Evolutionary conservation across 2,329 filamentous ascomycete species (phyloP).

Genomic region (Paraphoma sp.): DNA sequence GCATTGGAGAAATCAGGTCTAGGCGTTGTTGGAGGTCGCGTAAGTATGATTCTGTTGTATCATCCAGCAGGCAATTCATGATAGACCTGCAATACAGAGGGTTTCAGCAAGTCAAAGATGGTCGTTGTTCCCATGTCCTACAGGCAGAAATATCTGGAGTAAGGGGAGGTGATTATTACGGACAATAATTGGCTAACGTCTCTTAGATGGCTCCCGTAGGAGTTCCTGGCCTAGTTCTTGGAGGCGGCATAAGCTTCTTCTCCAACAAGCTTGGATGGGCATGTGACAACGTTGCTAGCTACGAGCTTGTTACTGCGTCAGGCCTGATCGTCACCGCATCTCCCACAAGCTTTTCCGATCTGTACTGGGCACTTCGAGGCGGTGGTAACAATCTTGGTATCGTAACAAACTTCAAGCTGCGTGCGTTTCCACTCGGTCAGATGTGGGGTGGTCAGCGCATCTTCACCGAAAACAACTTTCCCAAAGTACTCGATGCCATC

Average conservation of each 20-base stretch:
- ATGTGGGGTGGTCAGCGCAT: slow-evolving; percentile 27
- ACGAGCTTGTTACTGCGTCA: slow-evolving; percentile 43
- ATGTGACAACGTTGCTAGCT: slow-evolving; percentile 39
- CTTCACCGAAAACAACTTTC: slow-evolving; percentile 11
- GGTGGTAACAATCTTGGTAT: slow-evolving; percentile 44
- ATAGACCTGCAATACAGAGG: too few relatives aligned
- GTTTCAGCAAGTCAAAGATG: too few relatives aligned
- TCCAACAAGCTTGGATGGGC: slow-evolving; percentile 28
- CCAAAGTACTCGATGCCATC: slow-evolving; percentile 18
- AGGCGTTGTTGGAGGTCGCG: slow-evolving; percentile 41
- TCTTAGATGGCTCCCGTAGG: slow-evolving; percentile 32
- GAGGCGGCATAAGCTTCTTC: slow-evolving; percentile 33
- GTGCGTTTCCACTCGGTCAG: slow-evolving; percentile 21
- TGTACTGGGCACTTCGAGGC: slow-evolving; percentile 47
- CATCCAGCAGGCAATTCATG: too few relatives aligned
- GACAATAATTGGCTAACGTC: neutral
- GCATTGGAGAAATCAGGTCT: slow-evolving; percentile 30
- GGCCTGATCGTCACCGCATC: neutral
- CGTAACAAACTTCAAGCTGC: slow-evolving; percentile 35
- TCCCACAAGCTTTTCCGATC: slow-evolving; percentile 40
- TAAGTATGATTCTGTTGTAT: slow-evolving; percentile 27
- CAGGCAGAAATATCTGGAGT: too few relatives aligned
- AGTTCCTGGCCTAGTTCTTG: slow-evolving; percentile 42
- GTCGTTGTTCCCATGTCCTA: too few relatives aligned
- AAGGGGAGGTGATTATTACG: too few relatives aligned